Evolutionary conservation across 805 yeast species (phyloP), one percentile per base, ranked within the genome.

Genomic region (Wickerhamomyces hampshirensis): DNA sequence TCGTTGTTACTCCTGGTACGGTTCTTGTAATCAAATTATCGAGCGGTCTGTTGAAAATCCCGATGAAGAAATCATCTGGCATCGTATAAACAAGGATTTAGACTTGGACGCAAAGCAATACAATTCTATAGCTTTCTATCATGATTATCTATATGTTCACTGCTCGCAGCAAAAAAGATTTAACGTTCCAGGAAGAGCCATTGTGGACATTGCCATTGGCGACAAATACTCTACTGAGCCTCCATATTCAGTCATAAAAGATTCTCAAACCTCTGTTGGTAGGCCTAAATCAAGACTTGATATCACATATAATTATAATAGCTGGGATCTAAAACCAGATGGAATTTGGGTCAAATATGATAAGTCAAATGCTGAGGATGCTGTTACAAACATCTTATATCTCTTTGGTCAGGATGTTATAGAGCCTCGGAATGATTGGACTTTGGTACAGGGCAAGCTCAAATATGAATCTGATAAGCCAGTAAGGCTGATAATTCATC

Each of bases 341-440:
- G 83, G 83, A 2, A 53, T 80, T 3, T 80, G 85, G 85, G 65
- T 72, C 19, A 71, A 71, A 43, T 69, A 68, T 42, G 77, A 71
- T 4, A 40, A 51, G 5, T 62, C 43, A 4, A 40, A 48, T 11
- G 53, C 56, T 6, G 47, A 51, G 11, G 48, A 56, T 16, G 65
- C 72, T 2, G 44, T 76, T 12, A 65, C 68, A 2, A 77, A 68
- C 13, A 45, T 79, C 10, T 75, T 71, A 35, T 59, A 75, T 3
- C 60, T 77, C 19, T 74, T 76, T 48, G 83, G 83, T 0, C 50
- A 59, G 5, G 78, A 71, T 40, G 70, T 73, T 10, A 70, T 71
- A 9, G 84, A 79, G 30, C 79, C 84, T 17, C 62, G 84, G 33
- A 74, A 71, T 4, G 67, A 68, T 43, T 80, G 85, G 85, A 50